phyloP scores from a whole-genome alignment of 148 eudicot genomes.

The Vaccinium corymbosum region DNA sequence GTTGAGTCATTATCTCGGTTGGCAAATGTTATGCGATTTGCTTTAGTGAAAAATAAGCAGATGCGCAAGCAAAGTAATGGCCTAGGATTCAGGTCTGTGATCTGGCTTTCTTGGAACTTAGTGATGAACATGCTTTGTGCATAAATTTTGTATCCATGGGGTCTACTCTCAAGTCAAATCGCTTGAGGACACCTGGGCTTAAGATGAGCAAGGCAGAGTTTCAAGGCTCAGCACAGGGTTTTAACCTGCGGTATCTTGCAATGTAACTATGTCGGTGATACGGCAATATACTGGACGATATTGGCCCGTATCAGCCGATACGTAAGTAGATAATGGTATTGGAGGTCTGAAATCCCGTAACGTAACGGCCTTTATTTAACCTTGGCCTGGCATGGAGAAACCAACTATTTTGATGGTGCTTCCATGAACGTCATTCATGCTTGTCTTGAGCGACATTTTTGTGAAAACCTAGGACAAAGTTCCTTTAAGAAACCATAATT shows the following conservation, averaged over 20 bases:
- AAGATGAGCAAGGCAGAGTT: not conserved
- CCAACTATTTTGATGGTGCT: not conserved
- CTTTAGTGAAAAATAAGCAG: not conserved
- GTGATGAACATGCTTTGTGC: not conserved
- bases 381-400: not conserved
- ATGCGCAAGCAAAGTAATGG: not conserved
- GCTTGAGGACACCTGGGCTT: not conserved
- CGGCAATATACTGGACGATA: no score
- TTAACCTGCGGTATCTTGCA: no score
- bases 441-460: not conserved
- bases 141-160: not conserved
- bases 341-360: no score
- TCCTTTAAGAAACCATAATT: not conserved
- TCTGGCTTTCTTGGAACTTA: not conserved
- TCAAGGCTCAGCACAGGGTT: not conserved
- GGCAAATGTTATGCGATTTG: not conserved
- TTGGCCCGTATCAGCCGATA: no score
- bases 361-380: no score
- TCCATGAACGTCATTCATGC: not conserved
- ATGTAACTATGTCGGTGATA: no score
- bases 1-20: not conserved
- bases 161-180: not conserved
- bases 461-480: not conserved
- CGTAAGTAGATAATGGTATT: no score
- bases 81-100: not conserved